These are phyloP conservation scores for Sesbania bispinosa DNA, from an alignment of 306 rosid species.

Conservation along the genomic window DNA sequence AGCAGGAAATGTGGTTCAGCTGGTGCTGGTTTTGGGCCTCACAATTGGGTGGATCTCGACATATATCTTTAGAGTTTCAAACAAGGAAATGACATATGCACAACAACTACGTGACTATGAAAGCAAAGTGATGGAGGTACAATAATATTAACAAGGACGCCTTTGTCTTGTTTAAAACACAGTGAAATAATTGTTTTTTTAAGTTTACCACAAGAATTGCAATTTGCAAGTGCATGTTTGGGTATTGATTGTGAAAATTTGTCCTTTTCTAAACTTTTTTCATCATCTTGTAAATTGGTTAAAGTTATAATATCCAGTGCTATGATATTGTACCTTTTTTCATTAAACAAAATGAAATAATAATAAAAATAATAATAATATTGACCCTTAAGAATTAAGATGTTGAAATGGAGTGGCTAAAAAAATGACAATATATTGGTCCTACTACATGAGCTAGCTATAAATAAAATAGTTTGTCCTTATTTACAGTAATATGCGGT, in stretches of 20 bases:
- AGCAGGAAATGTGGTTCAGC: conserved; percentile 97
- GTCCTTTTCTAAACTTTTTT: not conserved
- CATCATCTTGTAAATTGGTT: not conserved
- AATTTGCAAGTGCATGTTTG: conserved; percentile 12
- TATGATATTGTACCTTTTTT: not conserved
- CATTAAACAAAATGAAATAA: not conserved
- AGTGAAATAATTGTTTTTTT: not conserved
- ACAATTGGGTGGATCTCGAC: conserved; percentile 94
- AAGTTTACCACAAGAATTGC: conserved; percentile 18
- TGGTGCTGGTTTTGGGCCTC: conserved; percentile 86
- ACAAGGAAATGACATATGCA: conserved; percentile 98
- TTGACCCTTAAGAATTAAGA: not conserved
- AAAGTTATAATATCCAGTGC: not conserved
- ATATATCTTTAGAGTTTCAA: conserved; percentile 89
- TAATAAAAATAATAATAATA: too few species aligned
- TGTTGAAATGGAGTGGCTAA: not conserved
- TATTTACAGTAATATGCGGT: not conserved
- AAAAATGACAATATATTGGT: not conserved
- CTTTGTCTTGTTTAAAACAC: conserved; percentile 18
- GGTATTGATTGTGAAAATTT: conserved; percentile 4
- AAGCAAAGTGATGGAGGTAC: conserved; percentile 92
- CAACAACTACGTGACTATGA: conserved; percentile 93
- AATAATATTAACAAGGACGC: not conserved
- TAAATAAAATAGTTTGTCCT: not conserved
- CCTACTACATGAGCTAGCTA: not conserved